Base-by-base conservation (phyloP, 441 rosid genomes). In the Pelargonium myrrhifolium region DNA sequence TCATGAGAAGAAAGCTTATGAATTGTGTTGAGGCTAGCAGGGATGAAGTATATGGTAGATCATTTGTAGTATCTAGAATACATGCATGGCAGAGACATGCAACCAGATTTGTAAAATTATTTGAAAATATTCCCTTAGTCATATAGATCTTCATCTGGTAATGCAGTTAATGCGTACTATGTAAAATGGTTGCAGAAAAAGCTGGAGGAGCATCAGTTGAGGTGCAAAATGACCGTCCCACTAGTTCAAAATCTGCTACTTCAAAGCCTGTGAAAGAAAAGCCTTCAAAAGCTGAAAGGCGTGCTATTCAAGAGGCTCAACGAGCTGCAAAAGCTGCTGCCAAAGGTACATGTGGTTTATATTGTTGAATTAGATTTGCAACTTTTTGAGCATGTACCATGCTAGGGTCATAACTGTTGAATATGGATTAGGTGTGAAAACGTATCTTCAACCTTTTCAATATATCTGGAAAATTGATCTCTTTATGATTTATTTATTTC, bases 341-440 rank as follows among this genome's bases (percentile, higher is more conserved):
- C 9, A 84, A 79, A 81, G 85, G 92, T 85, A 37, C 39, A 5
- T 72, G 43, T 66, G 65, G 56, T n/a, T 49, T 26, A 31, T 68
- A 65, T 60, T 58, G 26, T 24, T 53, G 28, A 14, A n/a, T 31
- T 28, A 14, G 55, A 17, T n/a, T 40, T 26, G 17, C 18, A 5
- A 9, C 6, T 37, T 21, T 53, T 49, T 28, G 40, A 39, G 62
- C 28, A 17, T 65, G 18, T 42, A 9, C 21, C 61, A 47, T 31
- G 11, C 18, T 35, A 21, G 31, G 3, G 35, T 31, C 35, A 31
- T 31, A 31, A 31, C 35, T 31, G 35, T 31, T 31, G 35, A 31
- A 31, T 31, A 6, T 31, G 35, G 35, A 24, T 31, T 31, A 31
- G 35, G 35, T 31, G 35, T 31, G 4, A 3, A 31, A 31, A 31